phyloP scores from a whole-genome alignment of 1,139 yeast genomes.

The Sugiyamaella paludigena region DNA sequence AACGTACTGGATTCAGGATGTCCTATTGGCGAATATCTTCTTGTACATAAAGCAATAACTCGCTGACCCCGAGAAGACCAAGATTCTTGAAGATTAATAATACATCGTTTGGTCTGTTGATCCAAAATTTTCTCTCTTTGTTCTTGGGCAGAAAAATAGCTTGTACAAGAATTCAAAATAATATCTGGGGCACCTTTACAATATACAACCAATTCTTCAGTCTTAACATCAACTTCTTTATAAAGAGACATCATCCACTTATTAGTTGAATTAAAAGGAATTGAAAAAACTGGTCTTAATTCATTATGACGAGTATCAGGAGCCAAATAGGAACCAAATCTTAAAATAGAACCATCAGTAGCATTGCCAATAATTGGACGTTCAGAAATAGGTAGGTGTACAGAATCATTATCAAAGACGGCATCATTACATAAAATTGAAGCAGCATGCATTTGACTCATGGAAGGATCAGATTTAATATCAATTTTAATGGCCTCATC shows the following conservation, averaged over 20 bases:
- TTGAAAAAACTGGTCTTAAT: not conserved
- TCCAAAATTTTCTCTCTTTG: conserved; percentile 17
- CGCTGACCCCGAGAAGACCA: conserved; percentile 49
- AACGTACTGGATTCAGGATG: conserved; percentile 26
- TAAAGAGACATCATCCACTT: conserved; percentile 45
- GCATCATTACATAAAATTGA: conserved; percentile 45
- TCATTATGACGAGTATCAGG: conserved; percentile 1
- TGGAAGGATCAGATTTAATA: conserved; percentile 14
- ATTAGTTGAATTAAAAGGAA: conserved; percentile 46
- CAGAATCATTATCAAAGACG: conserved; percentile 29
- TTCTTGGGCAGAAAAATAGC: conserved; percentile 26
- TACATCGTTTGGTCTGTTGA: conserved; percentile 21
- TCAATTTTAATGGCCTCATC: conserved; percentile 20
- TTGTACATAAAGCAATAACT: conserved; percentile 46
- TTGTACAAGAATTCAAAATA: conserved; percentile 40
- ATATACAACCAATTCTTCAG: conserved; percentile 31
- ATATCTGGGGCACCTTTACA: conserved; percentile 55
- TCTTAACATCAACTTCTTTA: not conserved
- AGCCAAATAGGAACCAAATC: conserved; percentile 37
- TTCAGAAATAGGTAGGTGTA: conserved; percentile 28
- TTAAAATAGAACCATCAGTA: conserved; percentile 47
- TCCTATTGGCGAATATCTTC: conserved; percentile 17
- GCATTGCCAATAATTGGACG: conserved; percentile 46
- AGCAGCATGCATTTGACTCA: conserved; percentile 17
- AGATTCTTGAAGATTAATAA: conserved; percentile 37